Evolutionary conservation across 176 grass and related monocot genomes (phyloP), one percentile per base, ranked within the genome.

Genomic region (Chrysopogon serrulatus): DNA sequence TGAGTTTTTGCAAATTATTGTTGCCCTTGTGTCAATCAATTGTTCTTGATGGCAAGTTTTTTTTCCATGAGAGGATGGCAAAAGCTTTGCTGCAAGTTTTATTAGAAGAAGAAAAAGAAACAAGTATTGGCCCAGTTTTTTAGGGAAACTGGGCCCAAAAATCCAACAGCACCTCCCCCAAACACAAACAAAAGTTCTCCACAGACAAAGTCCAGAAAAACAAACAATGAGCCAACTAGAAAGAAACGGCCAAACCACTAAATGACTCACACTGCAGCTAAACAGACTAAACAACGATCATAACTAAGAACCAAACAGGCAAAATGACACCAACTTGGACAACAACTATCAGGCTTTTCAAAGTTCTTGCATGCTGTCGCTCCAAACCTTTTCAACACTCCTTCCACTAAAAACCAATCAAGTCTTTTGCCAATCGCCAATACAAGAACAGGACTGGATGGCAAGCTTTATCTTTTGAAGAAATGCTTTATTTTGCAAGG

Each of bases 1-100:
- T 98, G 56, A 95, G 96, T 93, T 91, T 66, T 67, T 86, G 49
- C 42, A 72, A 57, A 71, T 73, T 79, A 53, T 16, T 41, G 28
- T 24, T 66, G 13, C 41, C 45, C 11, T 74, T 79, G 69, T 87
- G 34, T 35, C 16, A 30, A 69, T 62, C 21, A 84, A 49, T 34
- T 83, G 65, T 79, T 87, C 57, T 61, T 86, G 43, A 43, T 43
- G 34, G 37, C 15, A 71, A 69, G 5, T 37, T 15, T 72, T 15
- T 72, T 57, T 59, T 59, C n/a, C n/a, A 59, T 3, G 10, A 59
- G 26, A 59, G 23, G n/a, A 59, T 26, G n/a, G 54, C 54, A 24
- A 59, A 59, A 59, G 9, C 54, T 11, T 26, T 12, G 54, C n/a
- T 1, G 4, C 54, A 59, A 26, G n/a, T 59, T 59, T 59, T 59